A percentile compares a stretch with the other conserved stretches of the same genome.
phyloP scores from a whole-genome alignment of 305 asterid species.

The Salvia sclarea region DNA sequence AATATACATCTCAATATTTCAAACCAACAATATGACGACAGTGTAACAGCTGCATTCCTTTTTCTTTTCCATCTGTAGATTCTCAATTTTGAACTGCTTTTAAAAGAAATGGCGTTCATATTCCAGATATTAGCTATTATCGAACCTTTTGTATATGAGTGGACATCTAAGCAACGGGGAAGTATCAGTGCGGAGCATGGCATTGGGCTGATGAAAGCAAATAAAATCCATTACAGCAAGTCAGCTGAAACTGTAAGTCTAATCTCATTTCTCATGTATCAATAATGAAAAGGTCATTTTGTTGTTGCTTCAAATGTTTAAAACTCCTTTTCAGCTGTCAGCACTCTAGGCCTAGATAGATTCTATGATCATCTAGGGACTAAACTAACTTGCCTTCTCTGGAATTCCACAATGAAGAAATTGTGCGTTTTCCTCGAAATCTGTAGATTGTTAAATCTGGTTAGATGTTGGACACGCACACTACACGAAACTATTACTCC shows the following conservation, averaged over 20 bases:
- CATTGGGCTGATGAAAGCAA: conserved; percentile 94
- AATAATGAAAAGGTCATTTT: background rate
- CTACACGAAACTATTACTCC: too few relatives aligned
- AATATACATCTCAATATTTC: conserved; percentile 95
- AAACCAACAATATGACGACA: conserved; percentile 62
- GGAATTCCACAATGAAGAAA: background rate
- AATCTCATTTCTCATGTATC: background rate
- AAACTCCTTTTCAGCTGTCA: background rate
- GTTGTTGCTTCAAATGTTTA: background rate
- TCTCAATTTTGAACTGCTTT: conserved; percentile 23
- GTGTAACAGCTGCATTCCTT: conserved; percentile 46
- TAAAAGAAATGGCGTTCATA: conserved; percentile 3
- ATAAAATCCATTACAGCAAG: conserved; percentile 92
- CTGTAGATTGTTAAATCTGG: too few relatives aligned
- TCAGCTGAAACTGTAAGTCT: conserved; percentile 77
- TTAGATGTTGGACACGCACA: too few relatives aligned
- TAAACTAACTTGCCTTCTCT: background rate
- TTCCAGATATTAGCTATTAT: conserved; percentile 73
- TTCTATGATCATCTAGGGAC: background rate
- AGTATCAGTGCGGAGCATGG: conserved; percentile 99
- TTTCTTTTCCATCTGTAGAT: conserved; percentile 23
- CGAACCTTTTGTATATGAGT: conserved; percentile 94
- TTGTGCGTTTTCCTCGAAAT: background rate
- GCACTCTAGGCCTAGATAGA: background rate
- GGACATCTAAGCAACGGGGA: conserved; percentile 95